Evolutionary conservation across 768 basidiomycete species (phyloP).

Genomic region (Tremella fuciformis): DNA sequence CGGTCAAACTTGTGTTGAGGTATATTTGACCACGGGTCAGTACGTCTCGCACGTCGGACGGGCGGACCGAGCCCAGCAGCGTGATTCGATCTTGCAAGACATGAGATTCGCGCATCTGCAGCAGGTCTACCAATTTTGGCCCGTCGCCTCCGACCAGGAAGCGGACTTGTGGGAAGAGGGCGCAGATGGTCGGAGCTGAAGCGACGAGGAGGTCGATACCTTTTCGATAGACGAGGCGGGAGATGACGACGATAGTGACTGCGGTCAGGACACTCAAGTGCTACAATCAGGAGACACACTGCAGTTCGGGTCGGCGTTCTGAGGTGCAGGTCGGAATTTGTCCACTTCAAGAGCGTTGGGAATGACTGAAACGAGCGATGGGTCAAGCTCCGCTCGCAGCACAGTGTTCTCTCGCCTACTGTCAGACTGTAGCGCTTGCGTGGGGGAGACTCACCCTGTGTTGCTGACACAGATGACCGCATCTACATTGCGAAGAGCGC

Average conservation of each 20-base stretch:
- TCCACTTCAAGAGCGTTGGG: conserved; percentile 87
- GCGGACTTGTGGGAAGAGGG: conserved; percentile 75
- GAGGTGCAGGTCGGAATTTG: conserved; percentile 69
- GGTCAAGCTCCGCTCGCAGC: conserved; percentile 73
- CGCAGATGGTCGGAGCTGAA: conserved; percentile 83
- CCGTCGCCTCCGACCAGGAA: conserved; percentile 91
- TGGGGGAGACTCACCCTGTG: conserved; percentile 66
- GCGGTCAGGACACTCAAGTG: conserved; percentile 8
- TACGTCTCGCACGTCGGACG: conserved; percentile 81
- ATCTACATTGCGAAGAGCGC: conserved; percentile 82
- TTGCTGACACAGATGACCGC: conserved; percentile 94
- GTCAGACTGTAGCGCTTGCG: conserved; percentile 1
- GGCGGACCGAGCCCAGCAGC: conserved; percentile 75
- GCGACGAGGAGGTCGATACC: conserved; percentile 94
- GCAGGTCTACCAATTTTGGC: conserved; percentile 86
- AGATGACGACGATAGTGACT: conserved; percentile 91
- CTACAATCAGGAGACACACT: conserved; percentile 56
- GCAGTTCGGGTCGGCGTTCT: conserved; percentile 34
- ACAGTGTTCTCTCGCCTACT: conserved; percentile 94
- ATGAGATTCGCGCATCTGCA: conserved; percentile 92
- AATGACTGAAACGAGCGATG: conserved; percentile 76
- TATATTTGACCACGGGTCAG: conserved; percentile 82
- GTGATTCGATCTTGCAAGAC: conserved; percentile 87
- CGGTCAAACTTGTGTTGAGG: conserved; percentile 91
- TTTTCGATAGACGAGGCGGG: conserved; percentile 89